A percentile compares a stretch with the other conserved stretches of the same genome.
Evolutionary conservation across 2,329 filamentous ascomycete species (phyloP).

Genomic region (Exophiala aquamarina): DNA sequence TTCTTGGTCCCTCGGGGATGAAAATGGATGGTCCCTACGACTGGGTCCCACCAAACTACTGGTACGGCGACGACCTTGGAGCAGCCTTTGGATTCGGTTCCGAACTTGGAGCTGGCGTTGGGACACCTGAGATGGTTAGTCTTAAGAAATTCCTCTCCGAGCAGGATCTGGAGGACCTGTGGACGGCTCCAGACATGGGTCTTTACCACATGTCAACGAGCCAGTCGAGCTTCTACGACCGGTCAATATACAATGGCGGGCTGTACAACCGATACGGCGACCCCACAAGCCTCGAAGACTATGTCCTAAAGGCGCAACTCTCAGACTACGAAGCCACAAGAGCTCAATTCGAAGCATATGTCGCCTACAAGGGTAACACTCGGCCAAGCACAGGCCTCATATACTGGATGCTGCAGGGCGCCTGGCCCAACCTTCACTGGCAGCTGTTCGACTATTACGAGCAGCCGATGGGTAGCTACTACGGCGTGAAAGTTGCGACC

Average conservation of each 20-base stretch:
- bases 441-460: constrained; percentile 65
- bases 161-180: constrained; percentile 55
- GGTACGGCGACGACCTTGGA: constrained; percentile 56
- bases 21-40: constrained; percentile 69
- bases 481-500: constrained; percentile 55
- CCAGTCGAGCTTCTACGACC: constrained; percentile 55
- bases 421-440: constrained; percentile 67
- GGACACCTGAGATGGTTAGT: constrained; percentile 58
- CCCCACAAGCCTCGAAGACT: constrained; percentile 55
- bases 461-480: constrained; percentile 58
- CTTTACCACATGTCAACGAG: constrained; percentile 62
- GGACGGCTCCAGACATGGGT: constrained; percentile 53
- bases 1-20: constrained; percentile 59
- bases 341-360: constrained; percentile 59
- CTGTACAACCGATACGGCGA: constrained; percentile 54
- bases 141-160: constrained; percentile 55
- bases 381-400: constrained; percentile 60
- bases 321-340: constrained; percentile 65
- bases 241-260: constrained; percentile 59
- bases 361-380: constrained; percentile 49
- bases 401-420: constrained; percentile 68
- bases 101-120: constrained; percentile 62
- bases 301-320: constrained; percentile 60
- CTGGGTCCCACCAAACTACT: constrained; percentile 66
- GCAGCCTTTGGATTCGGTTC: constrained; percentile 65